Conservation (phyloP, 2,329 filamentous ascomycete genomes). For the Talaromyces albobiverticillius region DNA sequence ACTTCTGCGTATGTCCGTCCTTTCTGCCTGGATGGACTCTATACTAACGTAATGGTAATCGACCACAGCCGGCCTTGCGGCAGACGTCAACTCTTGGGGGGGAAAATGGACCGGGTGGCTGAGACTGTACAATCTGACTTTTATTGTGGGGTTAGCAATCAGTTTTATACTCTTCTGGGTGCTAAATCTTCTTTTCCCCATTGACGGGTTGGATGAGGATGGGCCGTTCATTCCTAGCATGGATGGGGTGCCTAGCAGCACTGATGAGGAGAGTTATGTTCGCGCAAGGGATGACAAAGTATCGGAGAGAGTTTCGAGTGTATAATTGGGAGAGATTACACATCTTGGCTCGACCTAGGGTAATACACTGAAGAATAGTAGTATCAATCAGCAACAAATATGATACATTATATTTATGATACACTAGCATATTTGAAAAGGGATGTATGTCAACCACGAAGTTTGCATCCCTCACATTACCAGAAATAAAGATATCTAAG, state of each 20-base stretch:
- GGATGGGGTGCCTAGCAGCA: background rate
- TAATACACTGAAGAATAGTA: too few relatives aligned
- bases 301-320: background rate
- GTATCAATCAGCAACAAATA: too few relatives aligned
- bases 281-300: background rate
- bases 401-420: too few relatives aligned
- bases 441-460: too few relatives aligned
- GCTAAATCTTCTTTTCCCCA: slow-evolving; percentile 15
- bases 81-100: slow-evolving; percentile 16
- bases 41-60: background rate
- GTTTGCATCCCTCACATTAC: too few relatives aligned
- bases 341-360: too few relatives aligned
- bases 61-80: slow-evolving; percentile 20
- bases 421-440: too few relatives aligned
- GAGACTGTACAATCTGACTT: slow-evolving; percentile 24
- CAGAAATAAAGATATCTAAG: too few relatives aligned
- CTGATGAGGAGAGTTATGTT: background rate
- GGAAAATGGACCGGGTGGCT: slow-evolving; percentile 18
- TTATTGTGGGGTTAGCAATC: slow-evolving; percentile 22
- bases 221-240: slow-evolving; percentile 16
- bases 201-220: slow-evolving; percentile 19
- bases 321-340: background rate
- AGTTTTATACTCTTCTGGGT: slow-evolving; percentile 14
- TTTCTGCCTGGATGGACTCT: too few relatives aligned
- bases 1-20: slow-evolving; percentile 17